Evolutionary conservation across 176 grass and related monocot genomes (phyloP), one percentile per base, ranked within the genome.

Genomic region (Eremochloa ophiuroides): DNA sequence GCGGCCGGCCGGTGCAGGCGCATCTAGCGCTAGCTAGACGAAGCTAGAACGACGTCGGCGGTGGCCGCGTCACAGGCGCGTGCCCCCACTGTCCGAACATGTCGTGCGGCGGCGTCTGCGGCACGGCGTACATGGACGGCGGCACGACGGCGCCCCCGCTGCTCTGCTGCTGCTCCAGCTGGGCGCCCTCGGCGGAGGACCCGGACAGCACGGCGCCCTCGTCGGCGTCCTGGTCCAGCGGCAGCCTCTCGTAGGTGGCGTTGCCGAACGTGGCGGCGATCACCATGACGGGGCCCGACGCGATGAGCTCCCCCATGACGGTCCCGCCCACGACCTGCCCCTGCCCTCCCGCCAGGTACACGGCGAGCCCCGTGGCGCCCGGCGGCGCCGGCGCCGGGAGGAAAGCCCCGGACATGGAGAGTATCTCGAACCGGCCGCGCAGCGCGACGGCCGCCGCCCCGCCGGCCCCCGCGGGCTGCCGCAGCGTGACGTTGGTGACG

Each of bases 231-330:
- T 97, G 85, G 35, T 83, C 78, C 18, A 98, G 86, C 11, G 95
- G 95, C 69, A 98, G 62, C 83, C 90, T 88, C 86, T 98, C 95
- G 65, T 91, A 98, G 8, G 88, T 92, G 29, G 95, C 95, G 81
- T 94, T 98, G 8, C 90, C 83, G 85, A 94, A 98, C 67, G 95
- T 93, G 17, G 95, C 92, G 0, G 95, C 95, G 75, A 98, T 93
- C 56, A 98, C 86, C 95, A 98, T 98, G 81, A 98, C 95, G 13
- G 95, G 92, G 0, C 95, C 95, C 5, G 90, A 89, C 0, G 95
- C 95, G 22, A 94, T 34, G 56, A 98, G 86, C 69, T 94, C 92
- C 7, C 95, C 95, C 67, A 94, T 85, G 25, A 98, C 91, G 76
- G 88, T 93, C 20, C 95, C 95, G 1, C 95, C 92, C 16, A 94